phyloP scores from a whole-genome alignment of 1,139 yeast genomes.

The Geotrichum restrictum region DNA sequence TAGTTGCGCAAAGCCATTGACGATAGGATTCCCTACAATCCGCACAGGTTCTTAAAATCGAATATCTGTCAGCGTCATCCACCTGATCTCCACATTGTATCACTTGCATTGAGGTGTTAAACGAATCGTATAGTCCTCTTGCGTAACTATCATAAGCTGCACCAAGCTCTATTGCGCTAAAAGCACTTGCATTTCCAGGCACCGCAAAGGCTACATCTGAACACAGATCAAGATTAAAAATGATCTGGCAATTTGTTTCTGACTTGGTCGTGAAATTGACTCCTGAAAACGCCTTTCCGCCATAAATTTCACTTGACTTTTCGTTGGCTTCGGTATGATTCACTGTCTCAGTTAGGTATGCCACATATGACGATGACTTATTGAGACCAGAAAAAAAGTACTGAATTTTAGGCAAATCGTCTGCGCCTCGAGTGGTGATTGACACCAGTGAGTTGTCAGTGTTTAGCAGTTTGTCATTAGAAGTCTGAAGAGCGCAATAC shows the following conservation, averaged over 20 bases:
- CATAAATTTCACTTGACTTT: slow-evolving; percentile 38
- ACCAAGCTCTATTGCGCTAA: slow-evolving; percentile 39
- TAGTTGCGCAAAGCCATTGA: slow-evolving; percentile 85
- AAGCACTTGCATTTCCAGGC: slow-evolving; percentile 51
- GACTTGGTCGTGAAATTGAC: slow-evolving; percentile 60
- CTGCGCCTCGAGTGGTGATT: slow-evolving; percentile 49
- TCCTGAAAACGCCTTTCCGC: slow-evolving; percentile 64
- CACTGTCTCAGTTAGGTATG: slow-evolving; percentile 56
- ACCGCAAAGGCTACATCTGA: slow-evolving; percentile 80
- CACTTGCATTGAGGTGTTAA: slow-evolving; percentile 71
- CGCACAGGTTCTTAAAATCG: slow-evolving; percentile 67
- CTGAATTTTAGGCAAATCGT: slow-evolving; percentile 50
- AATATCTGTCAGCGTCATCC: slow-evolving; percentile 55
- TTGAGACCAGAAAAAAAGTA: slow-evolving; percentile 61
- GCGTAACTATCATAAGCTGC: slow-evolving; percentile 64
- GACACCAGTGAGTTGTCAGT: slow-evolving; percentile 42
- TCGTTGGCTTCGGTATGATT: slow-evolving; percentile 7
- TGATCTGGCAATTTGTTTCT: slow-evolving; percentile 57
- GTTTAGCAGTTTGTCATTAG: slow-evolving; percentile 38
- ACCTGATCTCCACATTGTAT: slow-evolving; percentile 68
- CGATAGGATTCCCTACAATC: slow-evolving; percentile 72
- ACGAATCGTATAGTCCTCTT: slow-evolving; percentile 52
- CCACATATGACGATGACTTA: slow-evolving; percentile 59
- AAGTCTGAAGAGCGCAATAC: slow-evolving; percentile 65
- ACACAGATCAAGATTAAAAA: slow-evolving; percentile 75